Percentiles rank a stretch among this genome's conserved stretches.
Conservation (phyloP, 192 early-diverging fungal species). For the Irineochytrium annulatum region DNA sequence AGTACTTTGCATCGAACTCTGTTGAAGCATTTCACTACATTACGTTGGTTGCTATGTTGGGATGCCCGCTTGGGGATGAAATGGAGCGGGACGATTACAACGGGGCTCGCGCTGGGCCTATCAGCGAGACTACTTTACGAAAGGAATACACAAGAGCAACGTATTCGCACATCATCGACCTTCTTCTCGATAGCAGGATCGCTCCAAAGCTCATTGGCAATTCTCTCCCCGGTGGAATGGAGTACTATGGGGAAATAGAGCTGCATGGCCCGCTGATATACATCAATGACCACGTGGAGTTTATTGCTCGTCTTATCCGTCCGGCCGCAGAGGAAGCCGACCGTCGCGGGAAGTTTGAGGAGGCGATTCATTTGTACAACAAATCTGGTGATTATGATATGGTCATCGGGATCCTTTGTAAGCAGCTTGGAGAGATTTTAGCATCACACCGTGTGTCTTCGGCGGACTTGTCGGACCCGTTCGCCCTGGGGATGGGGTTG, state of each 20-base stretch:
- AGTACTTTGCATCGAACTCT: constrained; percentile 39
- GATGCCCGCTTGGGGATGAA: constrained; percentile 13
- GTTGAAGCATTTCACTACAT: constrained; percentile 62
- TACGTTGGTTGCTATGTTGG: constrained; percentile 54
- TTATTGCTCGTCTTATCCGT: constrained; percentile 60
- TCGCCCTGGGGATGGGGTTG: background rate
- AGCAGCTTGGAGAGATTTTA: constrained; percentile 61
- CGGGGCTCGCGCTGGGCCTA: background rate
- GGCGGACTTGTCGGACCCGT: background rate
- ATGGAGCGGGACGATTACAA: background rate
- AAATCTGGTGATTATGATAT: constrained; percentile 70
- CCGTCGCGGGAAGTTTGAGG: constrained; percentile 61
- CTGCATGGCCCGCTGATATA: constrained; percentile 60
- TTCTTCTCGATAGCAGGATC: constrained; percentile 61
- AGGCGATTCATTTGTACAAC: constrained; percentile 74
- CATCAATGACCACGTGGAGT: constrained; percentile 53
- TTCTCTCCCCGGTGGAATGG: constrained; percentile 17
- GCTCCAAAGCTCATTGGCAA: constrained; percentile 19
- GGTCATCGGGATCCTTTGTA: constrained; percentile 66
- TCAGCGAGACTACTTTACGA: background rate
- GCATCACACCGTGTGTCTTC: constrained; percentile 1
- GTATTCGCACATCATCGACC: constrained; percentile 52
- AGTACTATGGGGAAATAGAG: constrained; percentile 53
- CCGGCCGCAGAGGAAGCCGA: constrained; percentile 69
- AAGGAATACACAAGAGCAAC: constrained; percentile 49